Evolutionary conservation across 352 stramenopile species (phyloP).

Genomic region (Phytophthora cryptogea): DNA sequence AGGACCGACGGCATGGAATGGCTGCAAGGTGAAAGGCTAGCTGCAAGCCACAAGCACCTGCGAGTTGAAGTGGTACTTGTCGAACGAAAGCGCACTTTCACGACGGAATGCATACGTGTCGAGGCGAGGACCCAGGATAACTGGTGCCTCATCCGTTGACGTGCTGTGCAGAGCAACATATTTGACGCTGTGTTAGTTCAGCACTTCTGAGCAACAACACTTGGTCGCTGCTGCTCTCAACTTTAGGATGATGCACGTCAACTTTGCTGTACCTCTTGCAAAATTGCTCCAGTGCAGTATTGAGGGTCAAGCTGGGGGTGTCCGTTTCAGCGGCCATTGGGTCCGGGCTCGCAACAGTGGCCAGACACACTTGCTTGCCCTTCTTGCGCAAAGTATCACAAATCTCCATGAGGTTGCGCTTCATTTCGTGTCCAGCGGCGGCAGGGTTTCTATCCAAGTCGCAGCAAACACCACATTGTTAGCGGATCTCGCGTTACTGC

Average conservation of each 20-base stretch:
- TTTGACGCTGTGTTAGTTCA: constrained; percentile 19
- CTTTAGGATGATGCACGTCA: constrained; percentile 1
- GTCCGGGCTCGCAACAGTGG: constrained; percentile 54
- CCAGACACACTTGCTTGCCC: constrained; percentile 77
- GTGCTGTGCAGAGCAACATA: constrained; percentile 45
- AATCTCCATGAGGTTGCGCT: constrained; percentile 67
- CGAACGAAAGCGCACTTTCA: constrained; percentile 57
- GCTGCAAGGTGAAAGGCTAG: constrained; percentile 1
- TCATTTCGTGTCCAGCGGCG: constrained; percentile 40
- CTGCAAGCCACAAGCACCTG: constrained; percentile 43
- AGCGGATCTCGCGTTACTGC: neutral
- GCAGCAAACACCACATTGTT: neutral
- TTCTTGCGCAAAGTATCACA: constrained; percentile 85
- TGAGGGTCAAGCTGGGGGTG: constrained; percentile 46
- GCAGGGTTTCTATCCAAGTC: constrained; percentile 32
- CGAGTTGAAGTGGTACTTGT: constrained; percentile 85
- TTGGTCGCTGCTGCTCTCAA: neutral
- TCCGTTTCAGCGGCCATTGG: constrained; percentile 42
- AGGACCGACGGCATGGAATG: constrained; percentile 2
- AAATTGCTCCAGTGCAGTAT: constrained; percentile 72
- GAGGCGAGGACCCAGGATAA: constrained; percentile 77
- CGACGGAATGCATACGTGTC: constrained; percentile 76
- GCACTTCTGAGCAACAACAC: neutral
- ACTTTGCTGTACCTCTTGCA: constrained; percentile 59
- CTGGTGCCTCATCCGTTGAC: constrained; percentile 57